These are phyloP conservation scores for Aspergillus diversus DNA, from an alignment of 495 filamentous ascomycete genomes.

Conservation along the genomic window DNA sequence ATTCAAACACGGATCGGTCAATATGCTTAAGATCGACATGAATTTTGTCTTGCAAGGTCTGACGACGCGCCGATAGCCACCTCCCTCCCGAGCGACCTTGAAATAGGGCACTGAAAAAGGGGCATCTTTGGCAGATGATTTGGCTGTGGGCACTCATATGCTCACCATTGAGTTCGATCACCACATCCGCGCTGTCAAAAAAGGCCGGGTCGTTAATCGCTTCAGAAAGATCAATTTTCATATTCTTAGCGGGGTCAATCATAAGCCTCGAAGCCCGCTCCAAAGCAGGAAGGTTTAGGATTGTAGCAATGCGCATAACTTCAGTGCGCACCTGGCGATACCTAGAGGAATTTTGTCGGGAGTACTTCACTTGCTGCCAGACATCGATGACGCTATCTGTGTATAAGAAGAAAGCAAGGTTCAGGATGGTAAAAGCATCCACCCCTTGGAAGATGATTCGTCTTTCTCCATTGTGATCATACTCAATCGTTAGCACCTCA, in stretches of 20 bases:
- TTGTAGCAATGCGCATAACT: constrained; percentile 75
- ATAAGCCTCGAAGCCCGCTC: constrained; percentile 78
- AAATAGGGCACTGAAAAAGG: constrained; percentile 91
- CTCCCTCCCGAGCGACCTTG: constrained; percentile 78
- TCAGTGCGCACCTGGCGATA: constrained; percentile 80
- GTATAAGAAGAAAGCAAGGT: constrained; percentile 80
- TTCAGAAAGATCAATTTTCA: constrained; percentile 68
- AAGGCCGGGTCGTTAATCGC: constrained; percentile 70
- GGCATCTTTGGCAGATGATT: constrained; percentile 80
- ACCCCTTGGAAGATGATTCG: constrained; percentile 65
- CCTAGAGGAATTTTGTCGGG: constrained; percentile 61
- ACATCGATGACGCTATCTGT: constrained; percentile 78
- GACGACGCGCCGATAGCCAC: constrained; percentile 77
- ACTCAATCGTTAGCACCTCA: constrained; percentile 64
- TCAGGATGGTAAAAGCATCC: constrained; percentile 76
- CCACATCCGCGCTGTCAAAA: constrained; percentile 73
- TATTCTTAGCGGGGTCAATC: constrained; percentile 60
- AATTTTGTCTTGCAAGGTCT: constrained; percentile 54
- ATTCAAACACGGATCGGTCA: constrained; percentile 67
- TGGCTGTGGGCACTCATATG: constrained; percentile 71
- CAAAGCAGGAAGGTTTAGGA: constrained; percentile 66
- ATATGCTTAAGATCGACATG: constrained; percentile 85
- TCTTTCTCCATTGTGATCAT: constrained; percentile 49
- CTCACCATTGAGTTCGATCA: constrained; percentile 74
- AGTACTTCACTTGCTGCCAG: constrained; percentile 73